Evolutionary conservation across 2,329 filamentous ascomycete species (phyloP).

Genomic region (Talaromyces albobiverticillius): DNA sequence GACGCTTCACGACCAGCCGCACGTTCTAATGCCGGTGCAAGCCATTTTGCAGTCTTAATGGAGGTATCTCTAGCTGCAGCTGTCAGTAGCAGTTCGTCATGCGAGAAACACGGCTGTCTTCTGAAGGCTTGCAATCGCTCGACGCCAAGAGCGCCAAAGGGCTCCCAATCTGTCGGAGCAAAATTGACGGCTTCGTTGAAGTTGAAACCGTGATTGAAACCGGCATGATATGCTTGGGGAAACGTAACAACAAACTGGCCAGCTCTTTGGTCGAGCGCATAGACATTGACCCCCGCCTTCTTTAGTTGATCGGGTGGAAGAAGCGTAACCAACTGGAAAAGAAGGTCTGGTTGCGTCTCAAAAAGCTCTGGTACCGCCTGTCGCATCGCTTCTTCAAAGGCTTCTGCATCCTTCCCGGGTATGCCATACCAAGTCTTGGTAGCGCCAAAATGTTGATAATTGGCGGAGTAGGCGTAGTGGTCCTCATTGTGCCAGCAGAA

Average conservation of each 20-base stretch:
- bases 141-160: slow-evolving; percentile 81
- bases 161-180: slow-evolving; percentile 92
- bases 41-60: slow-evolving; percentile 93
- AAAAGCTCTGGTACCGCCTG: slow-evolving; percentile 95
- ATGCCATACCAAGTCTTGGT: slow-evolving; percentile 99
- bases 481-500: slow-evolving; percentile 99
- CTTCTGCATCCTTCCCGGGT: slow-evolving; percentile 86
- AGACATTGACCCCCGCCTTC: slow-evolving; percentile 90
- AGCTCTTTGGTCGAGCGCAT: slow-evolving; percentile 90
- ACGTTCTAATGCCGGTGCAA: slow-evolving; percentile 79
- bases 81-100: slow-evolving; percentile 90
- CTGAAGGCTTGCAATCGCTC: slow-evolving; percentile 82
- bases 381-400: slow-evolving; percentile 92
- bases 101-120: slow-evolving; percentile 92
- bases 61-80: slow-evolving; percentile 76
- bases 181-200: slow-evolving; percentile 99
- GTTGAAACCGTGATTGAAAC: slow-evolving; percentile 98
- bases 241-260: slow-evolving; percentile 97
- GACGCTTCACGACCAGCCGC: slow-evolving; percentile 71
- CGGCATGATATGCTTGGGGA: slow-evolving; percentile 93
- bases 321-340: slow-evolving; percentile 96
- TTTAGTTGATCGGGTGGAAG: slow-evolving; percentile 88
- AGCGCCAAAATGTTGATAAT: slow-evolving; percentile 96
- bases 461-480: slow-evolving; percentile 95
- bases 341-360: slow-evolving; percentile 90